Evolutionary conservation across 352 stramenopile species (phyloP).

Genomic region (Phytophthora melonis): DNA sequence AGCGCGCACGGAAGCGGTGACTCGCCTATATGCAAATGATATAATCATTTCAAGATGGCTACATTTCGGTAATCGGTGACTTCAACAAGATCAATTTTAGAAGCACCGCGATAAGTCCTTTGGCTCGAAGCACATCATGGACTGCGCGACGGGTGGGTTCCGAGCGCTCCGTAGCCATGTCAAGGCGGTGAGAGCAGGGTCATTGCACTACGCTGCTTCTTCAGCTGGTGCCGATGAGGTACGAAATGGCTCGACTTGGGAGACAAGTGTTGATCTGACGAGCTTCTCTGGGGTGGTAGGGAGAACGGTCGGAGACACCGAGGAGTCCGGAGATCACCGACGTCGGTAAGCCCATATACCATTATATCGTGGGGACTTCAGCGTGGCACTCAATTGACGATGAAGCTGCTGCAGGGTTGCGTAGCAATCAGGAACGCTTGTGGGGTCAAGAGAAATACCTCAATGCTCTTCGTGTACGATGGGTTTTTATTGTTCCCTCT

Average conservation of each 20-base stretch:
- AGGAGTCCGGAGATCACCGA: conserved; percentile 1
- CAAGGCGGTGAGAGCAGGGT: conserved; percentile 34
- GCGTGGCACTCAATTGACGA: conserved; percentile 1
- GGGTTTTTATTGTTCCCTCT: neutral
- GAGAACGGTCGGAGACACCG: conserved; percentile 20
- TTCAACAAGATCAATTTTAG: conserved; percentile 7
- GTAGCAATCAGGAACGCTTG: conserved; percentile 38
- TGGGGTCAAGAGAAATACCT: conserved; percentile 46
- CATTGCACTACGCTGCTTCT: neutral
- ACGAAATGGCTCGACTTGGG: neutral
- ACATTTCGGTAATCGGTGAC: conserved; percentile 9
- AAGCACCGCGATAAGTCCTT: neutral
- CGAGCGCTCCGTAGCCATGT: conserved; percentile 53
- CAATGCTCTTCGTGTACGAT: conserved; percentile 39
- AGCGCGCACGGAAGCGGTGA: too few relatives aligned
- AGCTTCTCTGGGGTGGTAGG: neutral
- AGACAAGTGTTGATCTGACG: neutral
- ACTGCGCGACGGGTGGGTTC: conserved; percentile 46
- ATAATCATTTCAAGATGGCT: conserved; percentile 15
- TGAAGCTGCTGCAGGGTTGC: conserved; percentile 3
- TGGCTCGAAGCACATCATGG: conserved; percentile 12
- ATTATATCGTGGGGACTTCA: too few relatives aligned
- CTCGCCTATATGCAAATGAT: too few relatives aligned
- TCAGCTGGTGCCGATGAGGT: conserved; percentile 11
- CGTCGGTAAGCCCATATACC: conserved; percentile 11